Evolutionary conservation across 2,329 filamentous ascomycete genomes (phyloP), one percentile per base, ranked within the genome.

Genomic region (Aspergillus sp.): DNA sequence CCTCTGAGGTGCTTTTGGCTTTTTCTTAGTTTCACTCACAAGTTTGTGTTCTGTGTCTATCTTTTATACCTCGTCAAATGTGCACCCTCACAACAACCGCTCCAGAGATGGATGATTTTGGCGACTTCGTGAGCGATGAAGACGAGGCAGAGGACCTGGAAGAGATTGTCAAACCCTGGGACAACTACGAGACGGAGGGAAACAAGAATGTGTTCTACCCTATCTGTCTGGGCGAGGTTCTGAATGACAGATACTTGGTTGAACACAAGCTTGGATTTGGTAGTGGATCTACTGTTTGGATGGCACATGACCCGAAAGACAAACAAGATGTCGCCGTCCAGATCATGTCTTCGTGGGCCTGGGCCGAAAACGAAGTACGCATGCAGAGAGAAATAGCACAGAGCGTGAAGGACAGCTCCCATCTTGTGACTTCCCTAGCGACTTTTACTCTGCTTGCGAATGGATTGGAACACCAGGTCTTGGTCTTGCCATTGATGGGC

Each of bases 211-310:
- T 65, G 38, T 63, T 67, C 53, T 69, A 70, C 57, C 66, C 67
- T 1, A 57, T 68, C 47, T 28, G 7, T 25, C 46, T 69, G 9
- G 67, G 63, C 50, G 66, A 70, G 59, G 50, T 71, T 19, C 64
- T 70, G 25, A 61, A 69, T 41, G 56, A 61, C 30, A 65, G 69
- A 51, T 72, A 73, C 49, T 48, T 67, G 41, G 50, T 71, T 31
- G 68, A 68, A 54, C 64, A 70, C 53, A 73, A 73, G 55, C 47
- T 71, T 17, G 69, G 68, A n/a, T 63, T 49, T 60, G 68, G 69
- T 0, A 65, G 67, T 38, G 65, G 63, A 34, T 68, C 68, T 3
- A 72, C 68, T n/a, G 68, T 71, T 46, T 73, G 68, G 71, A 65
- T 74, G 62, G 69, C 68, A 25, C 62, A 61, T 63, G 68, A 71